Base-by-base conservation (phyloP, 352 stramenopile species). In the Phytophthora megakarya region DNA sequence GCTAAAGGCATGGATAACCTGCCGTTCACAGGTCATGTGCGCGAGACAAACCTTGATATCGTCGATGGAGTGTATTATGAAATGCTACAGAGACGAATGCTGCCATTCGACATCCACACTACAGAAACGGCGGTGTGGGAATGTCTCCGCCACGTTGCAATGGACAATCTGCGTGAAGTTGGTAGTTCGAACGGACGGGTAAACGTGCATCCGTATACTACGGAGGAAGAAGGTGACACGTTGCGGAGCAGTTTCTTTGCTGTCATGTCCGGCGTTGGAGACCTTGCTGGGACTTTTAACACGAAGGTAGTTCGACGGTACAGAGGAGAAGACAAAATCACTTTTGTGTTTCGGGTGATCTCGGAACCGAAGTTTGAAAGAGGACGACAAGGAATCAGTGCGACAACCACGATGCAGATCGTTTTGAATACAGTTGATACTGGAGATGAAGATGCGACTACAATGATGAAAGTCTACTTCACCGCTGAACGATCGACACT, bases 41-140 rank as follows among this genome's bases (percentile, higher is more conserved):
- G 51, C 1, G 13, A 53, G 1, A 50, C 28, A 0, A 48, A 56
- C 10, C 22, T 57, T 6, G 46, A 61, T 18, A 38, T 57, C 0
- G n/a, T 51, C 26, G 47, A 60, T 15, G 50, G 43, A 3, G 40
- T 61, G 10, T 75, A 68, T 46, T 51, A 68, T 32, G 57, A 72
- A 21, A 25, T 70, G 8, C 11, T 62, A 5, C 51, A 63, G 16
- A 58, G 53, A 33, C 58, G 56, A 26, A 1, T 48, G 13, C 39
- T 70, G 7, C 62, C 67, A 11, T 72, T 75, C 39, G 32, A 51
- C 21, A 26, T 58, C 1, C 33, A 49, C 3, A 11, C n/a, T 10
- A 45, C 26, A 3, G 25, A 33, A 11, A 48, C 12, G 8, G 30
- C 50, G 0, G 32, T 58, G 18, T 67, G 59, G 59, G 22, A 44